These are phyloP conservation scores for Colletotrichum spaethianum DNA, from an alignment of 2,329 filamentous ascomycete species.

Conservation along the genomic window DNA sequence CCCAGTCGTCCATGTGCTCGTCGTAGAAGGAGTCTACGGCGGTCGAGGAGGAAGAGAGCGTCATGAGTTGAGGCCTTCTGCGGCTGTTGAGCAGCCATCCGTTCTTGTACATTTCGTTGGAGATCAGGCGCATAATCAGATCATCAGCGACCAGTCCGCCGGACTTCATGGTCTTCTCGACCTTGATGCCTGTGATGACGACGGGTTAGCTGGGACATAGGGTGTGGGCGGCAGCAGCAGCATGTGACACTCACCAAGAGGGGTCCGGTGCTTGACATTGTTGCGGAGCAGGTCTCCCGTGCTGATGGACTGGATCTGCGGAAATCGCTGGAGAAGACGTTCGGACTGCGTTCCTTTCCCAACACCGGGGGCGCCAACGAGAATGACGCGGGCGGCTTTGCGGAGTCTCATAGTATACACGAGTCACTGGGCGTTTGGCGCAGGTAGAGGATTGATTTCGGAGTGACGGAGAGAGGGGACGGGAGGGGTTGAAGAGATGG, in stretches of 20 bases:
- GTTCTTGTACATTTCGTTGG: slow-evolving; percentile 86
- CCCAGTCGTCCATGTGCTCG: slow-evolving; percentile 53
- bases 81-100: slow-evolving; percentile 78
- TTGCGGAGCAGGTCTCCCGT: slow-evolving; percentile 92
- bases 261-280: slow-evolving; percentile 91
- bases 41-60: slow-evolving; percentile 60
- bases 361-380: slow-evolving; percentile 95
- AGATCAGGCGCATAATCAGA: slow-evolving; percentile 92
- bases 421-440: slow-evolving; percentile 28
- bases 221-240: not conserved
- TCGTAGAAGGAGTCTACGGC: slow-evolving; percentile 53
- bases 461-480: slow-evolving; percentile 7
- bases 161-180: slow-evolving; percentile 88
- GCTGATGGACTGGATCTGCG: slow-evolving; percentile 91
- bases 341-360: slow-evolving; percentile 98
- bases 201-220: slow-evolving; percentile 13
- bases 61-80: slow-evolving; percentile 64
- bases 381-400: slow-evolving; percentile 90
- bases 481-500: not conserved
- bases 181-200: slow-evolving; percentile 80
- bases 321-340: slow-evolving; percentile 87
- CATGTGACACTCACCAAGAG: slow-evolving; percentile 75
- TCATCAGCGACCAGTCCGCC: slow-evolving; percentile 93
- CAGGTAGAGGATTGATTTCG: slow-evolving; percentile 24
- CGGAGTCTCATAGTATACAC: slow-evolving; percentile 72